phyloP scores from a whole-genome alignment of 169 alveolate genomes.

The Cryptosporidium meleagridis region DNA sequence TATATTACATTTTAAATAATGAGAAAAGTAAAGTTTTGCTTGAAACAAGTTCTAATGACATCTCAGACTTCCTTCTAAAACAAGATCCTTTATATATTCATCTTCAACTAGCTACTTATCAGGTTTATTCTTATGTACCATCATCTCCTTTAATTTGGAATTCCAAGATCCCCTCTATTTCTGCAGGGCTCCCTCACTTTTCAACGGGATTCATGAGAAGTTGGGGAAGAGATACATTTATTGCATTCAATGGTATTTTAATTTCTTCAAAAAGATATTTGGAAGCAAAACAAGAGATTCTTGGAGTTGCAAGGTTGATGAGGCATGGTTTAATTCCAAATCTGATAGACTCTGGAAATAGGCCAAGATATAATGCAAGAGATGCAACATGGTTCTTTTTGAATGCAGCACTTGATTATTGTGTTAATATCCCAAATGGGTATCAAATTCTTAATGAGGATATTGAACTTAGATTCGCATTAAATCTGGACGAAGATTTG shows the following conservation, averaged over 20 bases:
- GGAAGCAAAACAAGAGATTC: conserved; percentile 76
- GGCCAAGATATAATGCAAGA: conserved; percentile 94
- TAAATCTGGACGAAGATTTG: conserved; percentile 76
- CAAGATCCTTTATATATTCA: conserved; percentile 48
- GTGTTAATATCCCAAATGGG: conserved; percentile 85
- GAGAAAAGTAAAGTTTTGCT: background rate
- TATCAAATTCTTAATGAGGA: conserved; percentile 81
- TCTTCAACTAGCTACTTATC: conserved; percentile 76
- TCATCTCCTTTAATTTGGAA: conserved; percentile 79
- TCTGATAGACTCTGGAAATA: conserved; percentile 90
- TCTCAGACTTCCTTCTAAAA: conserved; percentile 12
- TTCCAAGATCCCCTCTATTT: conserved; percentile 80
- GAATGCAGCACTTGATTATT: conserved; percentile 89
- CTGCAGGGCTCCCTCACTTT: conserved; percentile 95
- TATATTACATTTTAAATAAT: conserved; percentile 26
- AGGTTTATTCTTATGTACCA: conserved; percentile 83
- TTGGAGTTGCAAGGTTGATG: conserved; percentile 91
- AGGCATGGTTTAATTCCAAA: conserved; percentile 94
- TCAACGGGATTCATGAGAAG: conserved; percentile 91
- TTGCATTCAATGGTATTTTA: conserved; percentile 90
- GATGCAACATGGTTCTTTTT: conserved; percentile 96
- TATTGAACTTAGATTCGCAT: conserved; percentile 86
- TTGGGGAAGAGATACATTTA: conserved; percentile 97
- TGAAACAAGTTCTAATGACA: background rate
- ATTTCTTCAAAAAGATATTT: conserved; percentile 80